Conservation (phyloP, 75 land plant species). For the Sequoiadendron giganteum region DNA sequence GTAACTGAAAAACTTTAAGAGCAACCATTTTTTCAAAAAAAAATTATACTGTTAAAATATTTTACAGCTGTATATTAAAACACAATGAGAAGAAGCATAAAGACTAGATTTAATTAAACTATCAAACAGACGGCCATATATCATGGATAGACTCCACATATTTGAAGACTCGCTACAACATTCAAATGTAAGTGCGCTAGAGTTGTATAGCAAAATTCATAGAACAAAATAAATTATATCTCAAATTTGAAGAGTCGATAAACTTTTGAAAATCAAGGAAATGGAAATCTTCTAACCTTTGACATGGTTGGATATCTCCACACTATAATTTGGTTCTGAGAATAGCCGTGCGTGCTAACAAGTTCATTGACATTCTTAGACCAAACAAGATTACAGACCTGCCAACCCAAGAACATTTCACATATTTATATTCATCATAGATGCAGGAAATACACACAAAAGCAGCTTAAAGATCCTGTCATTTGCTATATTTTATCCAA, state of each 20-base stretch:
- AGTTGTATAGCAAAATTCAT: background rate
- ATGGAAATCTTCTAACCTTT: conserved; percentile 50
- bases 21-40: background rate
- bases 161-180: background rate
- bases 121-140: background rate
- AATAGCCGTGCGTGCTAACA: conserved; percentile 99
- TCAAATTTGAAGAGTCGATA: background rate
- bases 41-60: background rate
- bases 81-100: background rate
- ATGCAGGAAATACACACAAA: background rate
- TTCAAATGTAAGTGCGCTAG: background rate
- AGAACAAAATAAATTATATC: background rate
- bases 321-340: conserved; percentile 97
- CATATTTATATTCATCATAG: background rate
- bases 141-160: background rate
- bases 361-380: conserved; percentile 95
- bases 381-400: conserved; percentile 97
- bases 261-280: conserved; percentile 8
- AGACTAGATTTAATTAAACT: background rate
- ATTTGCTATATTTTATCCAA: background rate
- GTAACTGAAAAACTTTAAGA: background rate
- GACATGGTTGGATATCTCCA: conserved; percentile 98
- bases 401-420: conserved; percentile 4
- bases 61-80: background rate
- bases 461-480: background rate